phyloP scores from a whole-genome alignment of 2,329 filamentous ascomycete genomes.

The Colletotrichum spinosum region DNA sequence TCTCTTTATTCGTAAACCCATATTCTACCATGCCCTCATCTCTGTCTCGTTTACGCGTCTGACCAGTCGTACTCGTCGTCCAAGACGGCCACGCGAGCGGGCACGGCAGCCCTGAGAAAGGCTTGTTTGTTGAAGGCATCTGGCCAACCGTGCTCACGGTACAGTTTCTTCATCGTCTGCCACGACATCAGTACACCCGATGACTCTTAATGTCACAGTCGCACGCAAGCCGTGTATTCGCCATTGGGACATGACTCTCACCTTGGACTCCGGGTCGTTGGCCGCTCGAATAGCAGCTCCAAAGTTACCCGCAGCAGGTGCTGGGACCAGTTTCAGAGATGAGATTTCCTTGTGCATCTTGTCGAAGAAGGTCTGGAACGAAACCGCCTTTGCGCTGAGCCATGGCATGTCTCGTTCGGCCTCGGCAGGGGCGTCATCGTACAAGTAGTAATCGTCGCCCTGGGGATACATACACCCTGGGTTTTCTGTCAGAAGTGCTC shows the following conservation, averaged over 20 bases:
- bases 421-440: constrained; percentile 3
- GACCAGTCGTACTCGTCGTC: constrained; percentile 26
- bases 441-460: constrained; percentile 7
- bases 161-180: constrained; percentile 17
- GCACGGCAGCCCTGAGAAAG: constrained; percentile 20
- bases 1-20: too few relatives aligned
- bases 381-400: constrained; percentile 18
- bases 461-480: constrained; percentile 27
- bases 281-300: constrained; percentile 3
- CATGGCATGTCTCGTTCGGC: constrained; percentile 4
- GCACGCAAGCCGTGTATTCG: too few relatives aligned
- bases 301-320: constrained; percentile 21
- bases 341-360: constrained; percentile 13
- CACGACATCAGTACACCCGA: neutral
- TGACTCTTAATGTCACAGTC: too few relatives aligned
- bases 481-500: neutral
- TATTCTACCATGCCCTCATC: too few relatives aligned
- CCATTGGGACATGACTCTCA: neutral
- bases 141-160: constrained; percentile 20
- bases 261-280: constrained; percentile 20
- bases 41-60: neutral
- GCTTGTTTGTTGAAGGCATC: constrained; percentile 16
- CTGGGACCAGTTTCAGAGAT: constrained; percentile 13
- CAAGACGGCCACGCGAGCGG: constrained; percentile 5
- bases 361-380: constrained; percentile 14